These are phyloP conservation scores for Elaeis oleifera DNA, from an alignment of 202 grass and related monocot species.

Conservation along the genomic window DNA sequence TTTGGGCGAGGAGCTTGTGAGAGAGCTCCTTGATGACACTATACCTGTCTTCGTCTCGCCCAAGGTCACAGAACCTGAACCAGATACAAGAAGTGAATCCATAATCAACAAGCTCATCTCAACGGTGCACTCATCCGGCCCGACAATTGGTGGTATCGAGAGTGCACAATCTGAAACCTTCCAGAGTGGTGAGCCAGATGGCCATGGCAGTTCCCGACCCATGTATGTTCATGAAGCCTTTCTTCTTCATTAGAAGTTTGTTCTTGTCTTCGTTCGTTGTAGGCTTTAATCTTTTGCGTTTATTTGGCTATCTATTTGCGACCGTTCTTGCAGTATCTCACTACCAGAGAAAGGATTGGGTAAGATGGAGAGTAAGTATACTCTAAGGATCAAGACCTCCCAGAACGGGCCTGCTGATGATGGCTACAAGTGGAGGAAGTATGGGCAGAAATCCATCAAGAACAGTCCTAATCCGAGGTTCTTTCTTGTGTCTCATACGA, in stretches of 20 bases:
- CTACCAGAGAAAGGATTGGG: constrained; percentile 62
- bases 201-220: constrained; percentile 28
- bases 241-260: background rate
- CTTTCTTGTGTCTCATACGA: background rate
- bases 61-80: background rate
- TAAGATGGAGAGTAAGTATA: constrained; percentile 97
- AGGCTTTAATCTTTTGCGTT: too few species aligned
- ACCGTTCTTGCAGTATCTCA: constrained; percentile 35
- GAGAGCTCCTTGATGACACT: constrained; percentile 30
- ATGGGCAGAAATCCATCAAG: constrained; percentile 97
- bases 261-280: background rate
- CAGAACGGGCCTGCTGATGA: constrained; percentile 61
- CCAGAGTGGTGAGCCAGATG: constrained; percentile 21
- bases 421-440: constrained; percentile 98
- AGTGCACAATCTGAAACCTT: constrained; percentile 50
- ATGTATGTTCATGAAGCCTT: constrained; percentile 26
- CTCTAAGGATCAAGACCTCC: constrained; percentile 62
- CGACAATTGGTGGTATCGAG: constrained; percentile 76
- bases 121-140: constrained; percentile 66
- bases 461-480: constrained; percentile 98
- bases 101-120: constrained; percentile 81
- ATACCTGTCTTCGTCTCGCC: background rate
- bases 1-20: constrained; percentile 41
- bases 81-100: constrained; percentile 32
- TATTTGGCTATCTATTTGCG: background rate